Evolutionary conservation across 805 yeast genomes (phyloP), one percentile per base, ranked within the genome.

Genomic region (Candida suzukii): DNA sequence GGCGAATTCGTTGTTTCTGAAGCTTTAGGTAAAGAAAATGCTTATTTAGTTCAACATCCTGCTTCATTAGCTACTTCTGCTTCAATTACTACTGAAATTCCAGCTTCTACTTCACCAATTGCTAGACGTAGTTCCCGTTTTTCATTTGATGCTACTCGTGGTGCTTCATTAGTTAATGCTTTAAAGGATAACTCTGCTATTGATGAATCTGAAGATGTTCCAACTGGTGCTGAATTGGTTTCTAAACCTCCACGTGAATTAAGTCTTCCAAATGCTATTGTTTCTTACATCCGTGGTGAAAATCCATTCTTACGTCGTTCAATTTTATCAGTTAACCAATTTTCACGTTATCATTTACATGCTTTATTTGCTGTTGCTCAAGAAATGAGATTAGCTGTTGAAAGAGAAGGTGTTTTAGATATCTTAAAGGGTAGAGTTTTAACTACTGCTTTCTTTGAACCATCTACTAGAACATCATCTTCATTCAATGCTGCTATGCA

Each of bases 401-500:
- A 91, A 70, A 84, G 98, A 69, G 84, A 82, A 57, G 99, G 99
- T 56, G 95, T 88, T 41, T 71, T 93, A 59, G 96, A 91, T 63
- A 66, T 93, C 47, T 76, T 93, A 69, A 78, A 82, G 63, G 96
- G 98, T 45, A 81, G 95, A 56, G 80, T 93, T 42, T 73, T 93
- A 57, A 87, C 96, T 37, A 95, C 98, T 11, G 82, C 93, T 72
- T 93, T 93, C 73, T 93, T 88, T 65, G 99, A 93, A 71, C 99
- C 99, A 52, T 88, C 96, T 6, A 95, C 99, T 31, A 79, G 99
- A 68, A 93, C 99, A 27, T 79, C 95, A 17, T 80, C 97, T 19
- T 93, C 98, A 1, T 95, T 95, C 62, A 96, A 93, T 63, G 96
- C 96, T 54, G 99, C 99, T 46, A 93, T 93, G 99, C 98, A 93